Base-by-base conservation (phyloP, 176 grass and related monocot species). In the Echinochloa phyllopogon region DNA sequence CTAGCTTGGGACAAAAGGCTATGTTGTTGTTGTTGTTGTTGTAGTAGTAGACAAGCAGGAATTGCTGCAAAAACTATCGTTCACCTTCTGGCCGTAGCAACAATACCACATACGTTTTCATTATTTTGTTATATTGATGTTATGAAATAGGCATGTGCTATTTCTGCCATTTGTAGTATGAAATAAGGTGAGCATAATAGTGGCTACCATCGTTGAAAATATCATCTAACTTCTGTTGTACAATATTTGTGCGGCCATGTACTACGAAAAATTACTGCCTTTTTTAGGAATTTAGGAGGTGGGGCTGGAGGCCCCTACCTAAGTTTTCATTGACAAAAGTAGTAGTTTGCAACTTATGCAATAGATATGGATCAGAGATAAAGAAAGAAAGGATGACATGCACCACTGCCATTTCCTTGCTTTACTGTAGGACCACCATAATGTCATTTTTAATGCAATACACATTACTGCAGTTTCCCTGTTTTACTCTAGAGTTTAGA, bases 291-390 rank as follows among this genome's bases (percentile, higher is more conserved):
- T 72, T 47, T n/a, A 8, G 6, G n/a, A 25, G 6, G 42, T 33
- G 29, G 29, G 29, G 29, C 29, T 1, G 23, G n/a, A 16, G n/a
- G 12, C n/a, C 14, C 43, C 44, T 49, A 8, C 43, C 43, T 27
- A 29, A 17, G 27, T 24, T 48, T 25, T 44, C 12, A 27, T 47
- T 47, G 11, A 71, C 8, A 72, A 25, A 72, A 47, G 10, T 6
- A 16, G 13, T 27, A 27, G 6, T 48, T 16, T 29, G n/a, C 23
- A 48, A 72, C 45, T 14, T 3, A 47, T 14, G 24, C 7, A 71
- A 72, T 72, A 48, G 2, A 72, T 65, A 65, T 72, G n/a, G n/a
- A 24, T 70, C 41, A 47, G 68, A 48, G 21, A 47, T 42, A 59
- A 59, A 71, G 21, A 25, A 71, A 71, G 42, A 15, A 69, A 27